phyloP scores from a whole-genome alignment of 139 green algal genomes.

The Bryopsis sp. region DNA sequence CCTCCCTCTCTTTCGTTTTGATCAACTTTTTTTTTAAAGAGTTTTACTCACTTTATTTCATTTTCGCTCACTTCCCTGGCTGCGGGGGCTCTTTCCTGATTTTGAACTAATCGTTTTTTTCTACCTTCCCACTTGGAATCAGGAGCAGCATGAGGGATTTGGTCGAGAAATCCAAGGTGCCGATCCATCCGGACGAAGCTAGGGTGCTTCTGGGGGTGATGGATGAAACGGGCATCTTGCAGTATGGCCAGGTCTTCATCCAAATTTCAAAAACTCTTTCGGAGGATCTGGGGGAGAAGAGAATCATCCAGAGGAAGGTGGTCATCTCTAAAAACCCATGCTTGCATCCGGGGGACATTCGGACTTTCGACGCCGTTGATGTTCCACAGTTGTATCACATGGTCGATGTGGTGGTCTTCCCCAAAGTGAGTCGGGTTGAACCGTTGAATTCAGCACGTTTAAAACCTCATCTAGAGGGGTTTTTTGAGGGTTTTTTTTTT shows the following conservation, averaged over 20 bases:
- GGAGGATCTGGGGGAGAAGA: background rate
- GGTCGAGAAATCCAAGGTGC: slow-evolving; percentile 3
- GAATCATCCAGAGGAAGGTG: slow-evolving; percentile 13
- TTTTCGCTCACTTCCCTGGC: background rate
- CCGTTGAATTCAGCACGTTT: too few relatives aligned
- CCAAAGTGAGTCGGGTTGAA: too few relatives aligned
- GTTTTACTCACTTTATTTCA: background rate
- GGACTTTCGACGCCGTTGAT: slow-evolving; percentile 2
- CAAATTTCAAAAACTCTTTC: slow-evolving; percentile 1
- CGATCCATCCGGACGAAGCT: background rate
- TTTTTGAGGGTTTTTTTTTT: too few relatives aligned
- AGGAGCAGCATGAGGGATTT: slow-evolving; percentile 1
- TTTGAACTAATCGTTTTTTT: too few relatives aligned
- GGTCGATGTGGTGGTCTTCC: slow-evolving; percentile 18
- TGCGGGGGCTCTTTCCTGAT: background rate
- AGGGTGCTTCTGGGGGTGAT: slow-evolving; percentile 15
- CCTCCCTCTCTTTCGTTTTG: too few relatives aligned
- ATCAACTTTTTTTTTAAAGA: background rate
- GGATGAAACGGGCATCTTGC: slow-evolving; percentile 7
- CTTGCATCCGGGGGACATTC: slow-evolving; percentile 35
- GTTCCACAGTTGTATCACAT: slow-evolving; percentile 15
- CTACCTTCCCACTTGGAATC: background rate
- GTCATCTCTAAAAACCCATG: slow-evolving; percentile 40
- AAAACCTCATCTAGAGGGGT: too few relatives aligned
- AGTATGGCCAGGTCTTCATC: slow-evolving; percentile 14